Conservation (phyloP, 352 stramenopile species). For the Phytopythium helicoides region DNA sequence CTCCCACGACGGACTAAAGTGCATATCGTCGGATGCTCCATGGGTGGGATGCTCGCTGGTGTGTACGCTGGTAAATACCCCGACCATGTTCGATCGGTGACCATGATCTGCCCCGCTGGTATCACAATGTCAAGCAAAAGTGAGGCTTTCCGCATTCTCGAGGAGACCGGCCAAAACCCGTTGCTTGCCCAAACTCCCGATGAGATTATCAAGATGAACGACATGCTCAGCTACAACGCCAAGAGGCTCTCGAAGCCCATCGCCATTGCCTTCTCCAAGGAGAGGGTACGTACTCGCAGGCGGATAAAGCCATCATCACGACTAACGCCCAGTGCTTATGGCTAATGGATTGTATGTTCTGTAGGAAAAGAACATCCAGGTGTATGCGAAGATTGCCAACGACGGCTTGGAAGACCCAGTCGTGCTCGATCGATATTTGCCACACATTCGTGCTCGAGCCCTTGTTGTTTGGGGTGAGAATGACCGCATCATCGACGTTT, state of each 20-base stretch:
- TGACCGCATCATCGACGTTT: conserved; percentile 67
- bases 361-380: conserved; percentile 34
- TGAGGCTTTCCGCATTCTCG: conserved; percentile 46
- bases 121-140: conserved; percentile 70
- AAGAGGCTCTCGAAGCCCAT: conserved; percentile 32
- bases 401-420: conserved; percentile 54
- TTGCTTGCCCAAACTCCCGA: conserved; percentile 57
- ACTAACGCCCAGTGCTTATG: too few relatives aligned
- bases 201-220: conserved; percentile 60
- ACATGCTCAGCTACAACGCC: conserved; percentile 34
- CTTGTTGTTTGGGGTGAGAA: conserved; percentile 75
- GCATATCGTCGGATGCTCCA: conserved; percentile 70
- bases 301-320: too few relatives aligned
- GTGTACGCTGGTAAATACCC: conserved; percentile 66
- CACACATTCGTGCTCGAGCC: conserved; percentile 47
- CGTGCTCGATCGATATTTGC: conserved; percentile 57
- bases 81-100: conserved; percentile 47
- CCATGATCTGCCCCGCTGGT: conserved; percentile 71
- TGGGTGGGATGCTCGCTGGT: conserved; percentile 74
- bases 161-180: conserved; percentile 61
- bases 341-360: background rate
- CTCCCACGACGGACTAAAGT: conserved; percentile 49
- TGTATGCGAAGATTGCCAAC: conserved; percentile 56
- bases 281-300: conserved; percentile 29
- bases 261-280: conserved; percentile 26